Base-by-base conservation (phyloP, 495 filamentous ascomycete species). In the Penicillium daleae region DNA sequence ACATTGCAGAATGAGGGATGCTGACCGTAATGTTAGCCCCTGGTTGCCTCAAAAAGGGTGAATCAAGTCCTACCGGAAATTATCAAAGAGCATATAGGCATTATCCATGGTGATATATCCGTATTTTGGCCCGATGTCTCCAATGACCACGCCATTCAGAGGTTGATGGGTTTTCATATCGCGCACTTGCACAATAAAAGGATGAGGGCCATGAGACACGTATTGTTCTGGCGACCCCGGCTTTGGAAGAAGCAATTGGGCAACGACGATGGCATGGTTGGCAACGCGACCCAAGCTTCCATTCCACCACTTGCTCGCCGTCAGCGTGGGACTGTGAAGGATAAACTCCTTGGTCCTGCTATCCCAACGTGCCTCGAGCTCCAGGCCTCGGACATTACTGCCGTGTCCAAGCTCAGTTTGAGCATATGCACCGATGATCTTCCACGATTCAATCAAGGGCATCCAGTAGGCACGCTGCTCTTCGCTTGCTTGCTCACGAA, bases 291-390 rank as follows among this genome's bases (percentile, higher is more conserved):
- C 81, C 62, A 83, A 67, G 12, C 72, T 69, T 6, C 81, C 81
- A 65, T 82, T 82, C 81, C 80, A 82, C 78, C 79, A 82, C 66
- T 83, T 83, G 52, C 75, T 80, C 3, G 80, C 75, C 4, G 79
- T 82, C 10, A 83, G 59, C 6, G 75, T 75, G 37, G 80, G 80
- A 40, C 78, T 81, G 59, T 82, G 79, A 4, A 83, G 60, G 13
- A 76, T 69, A 56, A 83, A 83, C 46, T 81, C 76, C 52, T 76
- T 74, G 5, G 69, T 69, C 29, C 56, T 60, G 12, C 61, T 61
- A 67, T 82, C 76, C 74, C 76, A 83, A 12, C 69, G 68, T 2
- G 81, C 81, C 49, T 78, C 59, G 12, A 74, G 71, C 63, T 83
- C 81, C n/a, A 83, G 21, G 0, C 81, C 79, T 17, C 75, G 68